Evolutionary conservation across 164 flowering plant species (phyloP), one percentile per base, ranked within the genome.

Genomic region (Nymphaea thermarum): DNA sequence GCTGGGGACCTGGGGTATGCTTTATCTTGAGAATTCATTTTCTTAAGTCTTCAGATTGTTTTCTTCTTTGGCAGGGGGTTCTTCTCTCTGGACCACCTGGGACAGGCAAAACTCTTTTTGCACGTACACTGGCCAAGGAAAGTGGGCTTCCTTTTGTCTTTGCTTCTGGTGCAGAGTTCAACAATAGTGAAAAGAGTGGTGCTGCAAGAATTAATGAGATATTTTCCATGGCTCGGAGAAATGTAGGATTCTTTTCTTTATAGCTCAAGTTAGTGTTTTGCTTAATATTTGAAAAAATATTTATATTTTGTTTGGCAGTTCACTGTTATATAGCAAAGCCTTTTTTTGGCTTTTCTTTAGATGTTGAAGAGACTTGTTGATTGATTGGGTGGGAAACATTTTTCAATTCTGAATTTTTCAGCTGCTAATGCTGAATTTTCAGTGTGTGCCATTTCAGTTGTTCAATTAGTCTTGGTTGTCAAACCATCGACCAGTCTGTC

Each of bases 41-140:
- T 10, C 16, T 65, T 25, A 25, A 25, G 36, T 25, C 36, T 25
- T 47, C 11, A 43, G 53, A 55, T 44, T 60, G 65, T 45, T 60
- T 70, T 5, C 66, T 65, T 72, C 67, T 43, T 53, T 73, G 69
- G 62, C 83, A 94, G 98, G 98, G 98, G 73, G 89, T 94, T 72
- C 97, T 94, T 79, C 85, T 94, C 14, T 88, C 91, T 74, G 98
- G 98, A 64, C 98, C 98, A 63, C 98, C 98, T 70, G 98, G 98
- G 66, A 94, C 98, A 8, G 98, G 98, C 14, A 94, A 94, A 83
- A 94, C 98, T 70, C 95, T 91, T 62, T 94, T 94, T 80, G 98
- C 98, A 16, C 80, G 98, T 73, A 89, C 98, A 67, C 86, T 94
- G 61, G 89, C 98, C 41, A 91, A 94, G 77, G 82, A 88, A 82